Evolutionary conservation across 768 basidiomycete species (phyloP), one percentile per base, ranked within the genome.

Genomic region (Collybia sordida): DNA sequence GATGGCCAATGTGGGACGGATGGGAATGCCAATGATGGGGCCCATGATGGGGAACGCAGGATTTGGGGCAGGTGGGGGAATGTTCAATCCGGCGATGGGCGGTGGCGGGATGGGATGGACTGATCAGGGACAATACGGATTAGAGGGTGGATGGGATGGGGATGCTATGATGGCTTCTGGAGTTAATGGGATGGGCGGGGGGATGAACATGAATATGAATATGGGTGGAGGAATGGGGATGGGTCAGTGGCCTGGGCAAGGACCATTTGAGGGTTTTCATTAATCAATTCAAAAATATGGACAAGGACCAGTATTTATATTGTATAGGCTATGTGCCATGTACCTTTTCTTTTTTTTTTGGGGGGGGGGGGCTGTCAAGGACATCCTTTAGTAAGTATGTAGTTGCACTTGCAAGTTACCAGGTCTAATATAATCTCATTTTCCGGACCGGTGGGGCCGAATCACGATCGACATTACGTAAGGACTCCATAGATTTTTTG

Each of bases 151-250:
- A 14, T 71, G 65, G 66, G 65, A 65, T 17, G 57, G 57, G n/a
- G 69, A 67, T 38, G 54, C 46, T 7, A 65, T 66, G 57, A 72
- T 76, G 64, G 69, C 65, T 1, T 64, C 68, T 45, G 72, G 70
- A 36, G 65, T 71, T 44, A 66, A 70, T 51, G 63, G 60, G n/a
- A 64, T 62, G 60, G 65, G 62, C 43, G 71, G 69, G 8, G 70
- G 68, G 38, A 72, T 79, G 70, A 71, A 70, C 28, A 72, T 76
- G 69, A 68, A 66, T 18, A 69, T 61, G 42, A 58, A 55, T 25
- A 54, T 64, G 59, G 66, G 69, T 55, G 68, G 72, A 4, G 74
- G 72, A 7, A 80, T 80, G 71, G 68, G 67, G 60, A 72, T 74
- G 60, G 75, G 71, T 57, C 60, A 57, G 28, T 60, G 61, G 61